phyloP scores from a whole-genome alignment of 768 basidiomycete genomes.

The Trichaptum fuscoviolaceum region DNA sequence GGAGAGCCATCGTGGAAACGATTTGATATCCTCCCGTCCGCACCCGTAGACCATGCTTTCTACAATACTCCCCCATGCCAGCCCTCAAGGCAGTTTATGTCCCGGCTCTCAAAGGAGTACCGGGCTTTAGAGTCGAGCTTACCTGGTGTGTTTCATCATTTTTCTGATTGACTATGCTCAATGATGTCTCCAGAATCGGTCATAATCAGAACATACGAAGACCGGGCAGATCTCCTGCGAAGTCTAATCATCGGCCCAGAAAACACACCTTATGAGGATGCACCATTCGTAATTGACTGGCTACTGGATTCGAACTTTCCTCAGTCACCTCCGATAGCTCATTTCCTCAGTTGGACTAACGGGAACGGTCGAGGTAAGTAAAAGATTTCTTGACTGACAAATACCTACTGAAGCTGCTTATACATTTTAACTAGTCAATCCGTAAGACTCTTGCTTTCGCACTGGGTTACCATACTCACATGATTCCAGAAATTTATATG shows the following conservation, averaged over 20 bases:
- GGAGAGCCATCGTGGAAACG: slow-evolving; percentile 59
- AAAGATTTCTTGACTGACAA: slow-evolving; percentile 13
- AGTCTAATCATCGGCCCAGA: slow-evolving; percentile 88
- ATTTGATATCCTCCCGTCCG: slow-evolving; percentile 74
- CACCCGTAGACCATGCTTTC: slow-evolving; percentile 82
- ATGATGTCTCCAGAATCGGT: slow-evolving; percentile 60
- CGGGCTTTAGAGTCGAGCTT: slow-evolving; percentile 70
- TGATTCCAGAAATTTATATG: slow-evolving; percentile 71
- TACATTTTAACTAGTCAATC: slow-evolving; percentile 49
- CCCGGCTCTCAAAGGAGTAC: slow-evolving; percentile 80
- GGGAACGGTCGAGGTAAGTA: slow-evolving; percentile 79
- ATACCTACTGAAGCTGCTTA: slow-evolving; percentile 4
- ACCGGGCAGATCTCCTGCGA: slow-evolving; percentile 80
- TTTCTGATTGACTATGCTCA: not conserved
- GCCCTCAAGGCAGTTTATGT: slow-evolving; percentile 68
- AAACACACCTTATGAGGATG: slow-evolving; percentile 93
- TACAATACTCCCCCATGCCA: slow-evolving; percentile 53
- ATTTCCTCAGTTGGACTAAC: slow-evolving; percentile 92
- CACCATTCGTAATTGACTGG: slow-evolving; percentile 95
- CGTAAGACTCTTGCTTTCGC: slow-evolving; percentile 43
- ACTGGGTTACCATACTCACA: not conserved
- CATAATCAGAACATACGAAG: slow-evolving; percentile 85
- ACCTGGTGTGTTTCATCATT: slow-evolving; percentile 52
- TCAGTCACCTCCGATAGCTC: slow-evolving; percentile 76
- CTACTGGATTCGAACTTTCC: slow-evolving; percentile 82